A percentile compares a stretch with the other conserved stretches of the same genome.
Evolutionary conservation across 2,329 filamentous ascomycete genomes (phyloP).

Genomic region (Pseudopyricularia javanii): DNA sequence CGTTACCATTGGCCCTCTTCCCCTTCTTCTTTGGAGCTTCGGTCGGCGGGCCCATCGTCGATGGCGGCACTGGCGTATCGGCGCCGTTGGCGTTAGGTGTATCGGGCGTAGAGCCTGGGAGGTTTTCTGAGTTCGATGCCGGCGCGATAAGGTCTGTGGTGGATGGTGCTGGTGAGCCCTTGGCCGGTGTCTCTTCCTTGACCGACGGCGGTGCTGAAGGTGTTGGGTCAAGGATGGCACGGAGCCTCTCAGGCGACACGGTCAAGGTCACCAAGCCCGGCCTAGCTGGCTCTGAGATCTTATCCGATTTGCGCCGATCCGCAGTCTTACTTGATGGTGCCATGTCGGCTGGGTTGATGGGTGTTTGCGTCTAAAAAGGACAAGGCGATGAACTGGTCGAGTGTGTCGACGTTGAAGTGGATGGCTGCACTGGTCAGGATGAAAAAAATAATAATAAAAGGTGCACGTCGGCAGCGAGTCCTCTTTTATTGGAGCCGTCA

Average conservation of each 20-base stretch:
- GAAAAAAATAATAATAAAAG: not conserved
- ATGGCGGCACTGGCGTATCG: slow-evolving; percentile 35
- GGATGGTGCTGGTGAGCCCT: slow-evolving; percentile 27
- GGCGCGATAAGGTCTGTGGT: slow-evolving; percentile 20
- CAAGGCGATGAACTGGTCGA: not conserved
- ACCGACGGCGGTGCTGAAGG: slow-evolving; percentile 23
- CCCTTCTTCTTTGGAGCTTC: slow-evolving; percentile 65
- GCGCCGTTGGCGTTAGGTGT: slow-evolving; percentile 40
- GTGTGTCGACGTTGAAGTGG: not conserved
- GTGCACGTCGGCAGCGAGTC: not conserved
- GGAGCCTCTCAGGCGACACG: slow-evolving; percentile 36
- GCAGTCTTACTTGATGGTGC: not conserved
- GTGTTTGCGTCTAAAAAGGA: not conserved
- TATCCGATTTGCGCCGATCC: slow-evolving; percentile 29
- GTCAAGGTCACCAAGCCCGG: slow-evolving; percentile 36
- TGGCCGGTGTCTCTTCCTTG: slow-evolving; percentile 24
- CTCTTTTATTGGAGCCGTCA: not conserved
- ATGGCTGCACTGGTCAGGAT: not conserved
- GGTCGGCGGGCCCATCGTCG: slow-evolving; percentile 45
- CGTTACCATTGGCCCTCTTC: slow-evolving; percentile 47
- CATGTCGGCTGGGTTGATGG: not conserved
- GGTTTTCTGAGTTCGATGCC: slow-evolving; percentile 38
- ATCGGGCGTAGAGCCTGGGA: slow-evolving; percentile 45
- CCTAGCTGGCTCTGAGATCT: slow-evolving; percentile 9
- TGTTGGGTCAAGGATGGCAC: slow-evolving; percentile 31